phyloP scores from a whole-genome alignment of 352 stramenopile species.

The Lagenidium sp. region DNA sequence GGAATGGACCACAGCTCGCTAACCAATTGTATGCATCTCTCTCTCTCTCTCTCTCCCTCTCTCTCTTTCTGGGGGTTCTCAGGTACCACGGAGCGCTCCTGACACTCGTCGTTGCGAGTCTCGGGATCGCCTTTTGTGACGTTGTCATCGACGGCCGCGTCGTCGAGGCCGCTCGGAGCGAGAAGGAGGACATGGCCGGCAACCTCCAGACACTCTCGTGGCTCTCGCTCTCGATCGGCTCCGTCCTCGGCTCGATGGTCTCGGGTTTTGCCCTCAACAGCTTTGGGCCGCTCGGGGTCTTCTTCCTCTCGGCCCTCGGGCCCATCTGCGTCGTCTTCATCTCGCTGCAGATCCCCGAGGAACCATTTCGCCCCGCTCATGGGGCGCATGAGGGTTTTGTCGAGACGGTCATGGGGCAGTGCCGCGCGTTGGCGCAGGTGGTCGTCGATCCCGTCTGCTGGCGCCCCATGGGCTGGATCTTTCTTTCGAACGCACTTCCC shows the following conservation, averaged over 20 bases:
- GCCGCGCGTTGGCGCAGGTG: conserved; percentile 35
- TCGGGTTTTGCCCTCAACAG: conserved; percentile 47
- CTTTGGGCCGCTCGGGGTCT: conserved; percentile 54
- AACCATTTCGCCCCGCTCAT: conserved; percentile 23
- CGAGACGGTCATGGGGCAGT: conserved; percentile 38
- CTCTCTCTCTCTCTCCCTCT: no score
- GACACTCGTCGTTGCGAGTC: conserved; percentile 60
- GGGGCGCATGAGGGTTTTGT: conserved; percentile 26
- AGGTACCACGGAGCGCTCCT: conserved; percentile 42
- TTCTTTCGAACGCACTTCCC: conserved; percentile 65
- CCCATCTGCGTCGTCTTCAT: conserved; percentile 55
- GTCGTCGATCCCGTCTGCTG: conserved; percentile 69
- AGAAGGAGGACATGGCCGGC: conserved; percentile 61
- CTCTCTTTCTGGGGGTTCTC: neutral
- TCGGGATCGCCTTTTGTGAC: conserved; percentile 74
- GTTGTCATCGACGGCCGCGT: conserved; percentile 78
- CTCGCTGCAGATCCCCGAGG: conserved; percentile 50
- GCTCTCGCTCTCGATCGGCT: conserved; percentile 63
- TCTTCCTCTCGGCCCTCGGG: conserved; percentile 64
- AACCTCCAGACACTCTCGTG: conserved; percentile 77
- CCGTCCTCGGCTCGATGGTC: conserved; percentile 60
- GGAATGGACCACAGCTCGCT: no score
- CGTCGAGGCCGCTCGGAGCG: conserved; percentile 55
- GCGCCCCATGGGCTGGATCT: conserved; percentile 75
- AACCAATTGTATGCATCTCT: no score